phyloP scores from a whole-genome alignment of 345 rosid species.

The Erodium maritimum region DNA sequence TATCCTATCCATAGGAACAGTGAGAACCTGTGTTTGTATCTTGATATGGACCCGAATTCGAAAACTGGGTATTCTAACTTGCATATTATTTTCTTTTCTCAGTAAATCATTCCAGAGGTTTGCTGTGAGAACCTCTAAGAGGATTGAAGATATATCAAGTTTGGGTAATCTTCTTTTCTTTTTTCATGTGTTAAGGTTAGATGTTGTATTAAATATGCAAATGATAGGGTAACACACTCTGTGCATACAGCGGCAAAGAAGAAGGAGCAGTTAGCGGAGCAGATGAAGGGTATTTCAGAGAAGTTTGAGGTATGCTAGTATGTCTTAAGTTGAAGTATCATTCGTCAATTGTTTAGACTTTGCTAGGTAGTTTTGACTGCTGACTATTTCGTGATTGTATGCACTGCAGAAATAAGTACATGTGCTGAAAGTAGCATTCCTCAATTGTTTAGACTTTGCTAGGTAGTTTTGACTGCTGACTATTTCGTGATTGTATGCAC shows the following conservation, averaged over 20 bases:
- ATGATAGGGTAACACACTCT: not conserved
- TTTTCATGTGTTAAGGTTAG: not conserved
- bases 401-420: no score
- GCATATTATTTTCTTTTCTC: not conserved
- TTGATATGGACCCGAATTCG: not conserved
- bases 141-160: constrained; percentile 49
- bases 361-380: no score
- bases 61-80: not conserved
- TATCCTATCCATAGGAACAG: no score
- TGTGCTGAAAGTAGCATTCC: not conserved
- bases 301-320: constrained; percentile 24
- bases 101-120: constrained; percentile 83
- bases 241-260: constrained; percentile 38
- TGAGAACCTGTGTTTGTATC: not conserved
- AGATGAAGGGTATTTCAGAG: constrained; percentile 40
- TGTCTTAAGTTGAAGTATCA: not conserved
- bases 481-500: no score
- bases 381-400: no score
- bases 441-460: no score
- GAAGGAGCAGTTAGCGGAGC: constrained; percentile 46
- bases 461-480: no score
- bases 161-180: constrained; percentile 22
- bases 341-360: no score
- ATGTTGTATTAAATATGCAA: not conserved
- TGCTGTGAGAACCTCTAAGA: constrained; percentile 74